Conservation (phyloP, 371 early-diverging fungal species). For the Mucor indicus region DNA sequence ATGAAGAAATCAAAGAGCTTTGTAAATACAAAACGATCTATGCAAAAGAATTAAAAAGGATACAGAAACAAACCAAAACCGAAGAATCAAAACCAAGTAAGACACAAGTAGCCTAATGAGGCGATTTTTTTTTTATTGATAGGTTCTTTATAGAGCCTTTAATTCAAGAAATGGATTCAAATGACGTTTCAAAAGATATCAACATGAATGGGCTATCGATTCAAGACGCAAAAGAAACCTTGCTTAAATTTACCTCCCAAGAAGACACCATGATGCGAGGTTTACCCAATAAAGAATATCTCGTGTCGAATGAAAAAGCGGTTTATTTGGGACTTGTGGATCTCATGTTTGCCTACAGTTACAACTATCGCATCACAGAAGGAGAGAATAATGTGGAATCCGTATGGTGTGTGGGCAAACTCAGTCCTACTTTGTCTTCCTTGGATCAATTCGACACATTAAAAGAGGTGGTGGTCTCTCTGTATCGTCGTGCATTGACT, state of each 20-base stretch:
- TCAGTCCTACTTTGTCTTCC: slow-evolving; percentile 77
- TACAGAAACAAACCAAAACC: slow-evolving; percentile 44
- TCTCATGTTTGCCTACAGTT: slow-evolving; percentile 86
- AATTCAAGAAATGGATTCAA: slow-evolving; percentile 32
- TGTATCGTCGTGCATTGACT: slow-evolving; percentile 74
- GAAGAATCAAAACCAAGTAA: neutral
- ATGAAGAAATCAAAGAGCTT: slow-evolving; percentile 72
- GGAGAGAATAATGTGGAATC: slow-evolving; percentile 91
- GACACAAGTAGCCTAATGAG: neutral
- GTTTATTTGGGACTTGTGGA: slow-evolving; percentile 89
- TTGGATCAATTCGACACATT: slow-evolving; percentile 77
- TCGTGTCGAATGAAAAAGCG: slow-evolving; percentile 59
- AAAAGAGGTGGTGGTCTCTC: slow-evolving; percentile 58
- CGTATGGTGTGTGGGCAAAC: slow-evolving; percentile 85
- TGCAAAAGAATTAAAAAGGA: slow-evolving; percentile 54
- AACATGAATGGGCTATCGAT: slow-evolving; percentile 25
- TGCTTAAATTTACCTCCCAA: slow-evolving; percentile 60
- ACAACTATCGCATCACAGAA: slow-evolving; percentile 80
- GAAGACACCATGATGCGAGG: slow-evolving; percentile 74
- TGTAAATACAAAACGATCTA: slow-evolving; percentile 72
- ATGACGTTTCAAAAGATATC: slow-evolving; percentile 5
- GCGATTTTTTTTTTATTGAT: neutral
- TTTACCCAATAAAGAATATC: slow-evolving; percentile 77
- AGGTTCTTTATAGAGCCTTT: slow-evolving; percentile 23
- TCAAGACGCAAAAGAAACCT: slow-evolving; percentile 19